Percentiles rank a stretch among this genome's conserved stretches.
These are phyloP conservation scores for Neopestalotiopsis sp. DNA, from an alignment of 2,329 filamentous ascomycete genomes.

Conservation along the genomic window DNA sequence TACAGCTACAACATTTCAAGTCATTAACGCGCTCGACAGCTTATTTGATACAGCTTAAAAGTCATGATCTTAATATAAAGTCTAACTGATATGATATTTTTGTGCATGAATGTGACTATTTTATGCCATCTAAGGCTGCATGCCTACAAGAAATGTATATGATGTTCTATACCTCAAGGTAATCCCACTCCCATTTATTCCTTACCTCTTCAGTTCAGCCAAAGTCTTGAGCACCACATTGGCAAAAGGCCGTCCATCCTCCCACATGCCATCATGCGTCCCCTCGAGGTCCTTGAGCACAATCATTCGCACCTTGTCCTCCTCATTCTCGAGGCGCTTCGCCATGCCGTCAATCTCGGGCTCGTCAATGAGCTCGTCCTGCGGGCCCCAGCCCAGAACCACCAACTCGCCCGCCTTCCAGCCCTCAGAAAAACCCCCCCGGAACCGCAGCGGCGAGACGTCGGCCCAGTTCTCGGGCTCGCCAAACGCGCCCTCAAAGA, in stretches of 20 bases:
- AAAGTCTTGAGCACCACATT: neutral
- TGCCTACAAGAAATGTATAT: too few relatives aligned
- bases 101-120: too few relatives aligned
- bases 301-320: constrained; percentile 38
- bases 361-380: constrained; percentile 57
- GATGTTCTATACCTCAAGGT: too few relatives aligned
- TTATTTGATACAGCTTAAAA: too few relatives aligned
- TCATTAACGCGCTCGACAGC: too few relatives aligned
- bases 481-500: constrained; percentile 68
- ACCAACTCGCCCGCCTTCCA: constrained; percentile 38
- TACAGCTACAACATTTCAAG: too few relatives aligned
- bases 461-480: constrained; percentile 55
- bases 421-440: constrained; percentile 44
- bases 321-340: constrained; percentile 45
- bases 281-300: constrained; percentile 12
- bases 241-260: constrained; percentile 14
- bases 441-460: constrained; percentile 57
- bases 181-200: neutral
- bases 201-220: constrained; percentile 2
- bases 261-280: constrained; percentile 16
- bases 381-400: constrained; percentile 50
- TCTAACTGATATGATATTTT: too few relatives aligned
- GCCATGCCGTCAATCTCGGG: constrained; percentile 65
- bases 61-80: too few relatives aligned
- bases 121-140: too few relatives aligned